Evolutionary conservation across 371 early-diverging fungal genomes (phyloP).

Genomic region (Mortierella sp.): DNA sequence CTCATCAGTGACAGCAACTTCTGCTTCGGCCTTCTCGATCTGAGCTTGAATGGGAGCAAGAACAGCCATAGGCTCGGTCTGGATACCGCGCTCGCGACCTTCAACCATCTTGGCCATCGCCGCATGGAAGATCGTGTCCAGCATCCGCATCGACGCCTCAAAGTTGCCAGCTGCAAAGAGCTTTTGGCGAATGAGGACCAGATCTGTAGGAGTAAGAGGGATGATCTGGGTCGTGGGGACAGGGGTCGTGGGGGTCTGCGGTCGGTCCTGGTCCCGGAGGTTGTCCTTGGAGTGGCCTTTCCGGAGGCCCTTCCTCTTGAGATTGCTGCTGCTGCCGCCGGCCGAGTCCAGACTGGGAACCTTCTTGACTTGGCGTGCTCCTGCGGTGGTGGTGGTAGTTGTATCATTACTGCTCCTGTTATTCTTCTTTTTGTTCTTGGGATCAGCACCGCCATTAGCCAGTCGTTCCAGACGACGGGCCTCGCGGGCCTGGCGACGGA

Average conservation of each 20-base stretch:
- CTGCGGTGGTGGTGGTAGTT: neutral
- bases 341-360: constrained; percentile 20
- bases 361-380: constrained; percentile 10
- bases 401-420: constrained; percentile 6
- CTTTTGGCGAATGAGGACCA: constrained; percentile 55
- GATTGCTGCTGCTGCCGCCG: neutral
- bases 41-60: constrained; percentile 19
- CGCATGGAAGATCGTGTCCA: constrained; percentile 56
- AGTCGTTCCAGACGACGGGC: constrained; percentile 54
- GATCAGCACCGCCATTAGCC: constrained; percentile 15
- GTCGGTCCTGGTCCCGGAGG: constrained; percentile 39
- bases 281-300: constrained; percentile 44
- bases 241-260: constrained; percentile 48
- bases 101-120: constrained; percentile 59
- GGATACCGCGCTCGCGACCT: constrained; percentile 54
- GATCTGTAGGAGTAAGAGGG: constrained; percentile 47
- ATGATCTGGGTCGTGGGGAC: constrained; percentile 54
- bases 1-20: constrained; percentile 4
- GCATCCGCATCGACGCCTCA: constrained; percentile 55
- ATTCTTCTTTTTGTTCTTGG: constrained; percentile 17
- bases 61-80: constrained; percentile 41
- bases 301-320: constrained; percentile 28
- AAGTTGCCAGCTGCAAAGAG: constrained; percentile 56
- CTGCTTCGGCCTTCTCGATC: neutral
- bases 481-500: constrained; percentile 38